Evolutionary conservation across 2,329 filamentous ascomycete genomes (phyloP).

Genomic region (Fusarium lateritium): DNA sequence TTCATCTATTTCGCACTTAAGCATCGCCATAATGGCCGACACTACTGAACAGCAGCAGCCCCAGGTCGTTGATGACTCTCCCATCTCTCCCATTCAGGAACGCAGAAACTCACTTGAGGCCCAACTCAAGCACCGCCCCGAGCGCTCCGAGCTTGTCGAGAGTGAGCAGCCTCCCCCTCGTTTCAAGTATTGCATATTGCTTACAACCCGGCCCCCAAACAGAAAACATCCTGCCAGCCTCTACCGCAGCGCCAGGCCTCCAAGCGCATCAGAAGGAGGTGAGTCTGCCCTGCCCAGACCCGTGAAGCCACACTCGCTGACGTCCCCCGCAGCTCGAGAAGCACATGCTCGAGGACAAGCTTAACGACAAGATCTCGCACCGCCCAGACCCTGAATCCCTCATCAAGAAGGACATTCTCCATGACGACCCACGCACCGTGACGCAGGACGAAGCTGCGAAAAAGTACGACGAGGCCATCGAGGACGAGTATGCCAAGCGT

Average conservation of each 20-base stretch:
- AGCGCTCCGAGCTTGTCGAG: conserved; percentile 83
- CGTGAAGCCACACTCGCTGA: conserved; percentile 27
- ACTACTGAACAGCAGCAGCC: conserved; percentile 42
- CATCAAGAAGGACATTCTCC: conserved; percentile 84
- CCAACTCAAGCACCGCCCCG: conserved; percentile 79
- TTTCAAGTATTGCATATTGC: conserved; percentile 49
- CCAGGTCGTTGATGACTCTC: conserved; percentile 63
- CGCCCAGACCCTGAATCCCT: conserved; percentile 83
- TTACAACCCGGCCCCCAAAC: conserved; percentile 40
- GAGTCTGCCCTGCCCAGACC: conserved; percentile 38
- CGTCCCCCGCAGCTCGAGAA: conserved; percentile 73
- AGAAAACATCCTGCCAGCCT: conserved; percentile 91
- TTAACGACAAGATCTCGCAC: conserved; percentile 88
- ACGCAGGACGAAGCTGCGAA: conserved; percentile 58
- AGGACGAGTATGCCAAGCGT: conserved; percentile 75
- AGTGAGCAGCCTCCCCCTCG: conserved; percentile 67
- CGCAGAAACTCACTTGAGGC: conserved; percentile 81
- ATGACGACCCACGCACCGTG: conserved; percentile 73
- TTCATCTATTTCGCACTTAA: not conserved
- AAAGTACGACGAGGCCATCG: conserved; percentile 73
- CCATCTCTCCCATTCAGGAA: conserved; percentile 65
- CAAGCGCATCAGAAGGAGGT: conserved; percentile 84
- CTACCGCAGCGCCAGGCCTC: conserved; percentile 82
- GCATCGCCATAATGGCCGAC: conserved; percentile 48
- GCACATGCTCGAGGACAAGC: conserved; percentile 87